A percentile compares a stretch with the other conserved stretches of the same genome.
phyloP scores from a whole-genome alignment of 352 stramenopile species.

The Globisporangium orthogonon region DNA sequence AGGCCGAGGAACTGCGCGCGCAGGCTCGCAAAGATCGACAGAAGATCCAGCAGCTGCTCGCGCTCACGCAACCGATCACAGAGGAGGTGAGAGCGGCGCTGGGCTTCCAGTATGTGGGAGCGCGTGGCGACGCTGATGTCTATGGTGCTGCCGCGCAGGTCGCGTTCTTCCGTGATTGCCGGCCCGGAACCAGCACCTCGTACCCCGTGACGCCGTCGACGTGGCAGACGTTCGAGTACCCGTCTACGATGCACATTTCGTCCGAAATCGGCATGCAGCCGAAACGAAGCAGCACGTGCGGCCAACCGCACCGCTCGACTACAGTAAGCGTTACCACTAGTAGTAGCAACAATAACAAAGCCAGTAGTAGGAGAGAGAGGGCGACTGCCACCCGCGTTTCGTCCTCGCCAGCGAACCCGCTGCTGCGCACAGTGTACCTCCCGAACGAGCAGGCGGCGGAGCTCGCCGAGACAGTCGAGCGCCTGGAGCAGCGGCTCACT shows the following conservation, averaged over 20 bases:
- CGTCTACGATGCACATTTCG: slow-evolving; percentile 70
- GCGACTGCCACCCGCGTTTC: slow-evolving; percentile 13
- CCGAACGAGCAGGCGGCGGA: slow-evolving; percentile 56
- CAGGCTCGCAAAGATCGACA: slow-evolving; percentile 68
- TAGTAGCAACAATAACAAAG: background rate
- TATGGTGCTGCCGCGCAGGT: slow-evolving; percentile 19
- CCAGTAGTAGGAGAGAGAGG: background rate
- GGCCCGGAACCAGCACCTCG: slow-evolving; percentile 38
- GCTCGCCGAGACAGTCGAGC: slow-evolving; percentile 43
- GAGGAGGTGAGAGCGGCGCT: slow-evolving; percentile 36
- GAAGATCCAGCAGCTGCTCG: slow-evolving; percentile 80
- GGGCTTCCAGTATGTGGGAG: background rate
- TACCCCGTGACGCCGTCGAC: slow-evolving; percentile 31
- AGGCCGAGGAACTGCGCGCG: slow-evolving; percentile 64
- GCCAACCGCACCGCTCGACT: background rate
- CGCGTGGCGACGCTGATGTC: background rate
- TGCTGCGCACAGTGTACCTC: slow-evolving; percentile 77
- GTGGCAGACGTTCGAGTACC: slow-evolving; percentile 46
- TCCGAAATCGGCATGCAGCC: slow-evolving; percentile 19
- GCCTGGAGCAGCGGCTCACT: slow-evolving; percentile 54
- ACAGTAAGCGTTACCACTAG: background rate
- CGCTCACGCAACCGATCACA: slow-evolving; percentile 72
- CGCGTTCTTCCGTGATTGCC: slow-evolving; percentile 72
- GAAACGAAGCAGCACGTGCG: background rate
- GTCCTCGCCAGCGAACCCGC: slow-evolving; percentile 24